phyloP scores from a whole-genome alignment of 116 monocot species.

The Iris pallida region DNA sequence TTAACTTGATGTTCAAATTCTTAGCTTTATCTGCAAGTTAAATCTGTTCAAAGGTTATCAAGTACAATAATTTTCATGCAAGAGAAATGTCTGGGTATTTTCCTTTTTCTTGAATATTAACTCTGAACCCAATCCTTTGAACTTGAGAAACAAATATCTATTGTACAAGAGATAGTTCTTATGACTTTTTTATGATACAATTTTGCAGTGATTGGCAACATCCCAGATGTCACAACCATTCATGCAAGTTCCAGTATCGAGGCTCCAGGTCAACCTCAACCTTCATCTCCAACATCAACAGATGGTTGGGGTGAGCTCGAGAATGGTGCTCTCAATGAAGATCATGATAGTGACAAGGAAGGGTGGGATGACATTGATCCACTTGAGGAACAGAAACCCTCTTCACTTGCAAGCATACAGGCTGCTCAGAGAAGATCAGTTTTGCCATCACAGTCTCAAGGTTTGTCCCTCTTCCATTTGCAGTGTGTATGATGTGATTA shows the following conservation, averaged over 20 bases:
- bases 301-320: constrained; percentile 94
- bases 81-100: too few species aligned
- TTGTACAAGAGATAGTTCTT: neutral
- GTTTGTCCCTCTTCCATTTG: constrained; percentile 11
- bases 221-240: constrained; percentile 9
- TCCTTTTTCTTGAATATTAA: neutral
- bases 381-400: constrained; percentile 67
- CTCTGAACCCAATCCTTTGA: neutral
- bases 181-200: neutral
- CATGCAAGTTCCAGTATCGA: constrained; percentile 31
- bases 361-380: constrained; percentile 97
- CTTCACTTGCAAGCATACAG: constrained; percentile 54
- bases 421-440: constrained; percentile 88
- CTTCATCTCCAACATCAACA: constrained; percentile 76
- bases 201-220: constrained; percentile 4
- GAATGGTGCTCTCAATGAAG: constrained; percentile 47
- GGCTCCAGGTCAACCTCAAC: constrained; percentile 48
- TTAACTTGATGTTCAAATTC: neutral
- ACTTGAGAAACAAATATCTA: neutral
- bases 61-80: too few species aligned
- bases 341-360: constrained; percentile 69
- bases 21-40: neutral
- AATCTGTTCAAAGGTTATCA: neutral
- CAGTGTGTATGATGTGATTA: neutral
- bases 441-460: constrained; percentile 46